phyloP scores from a whole-genome alignment of 116 monocot species.

The Posidonia oceanica region DNA sequence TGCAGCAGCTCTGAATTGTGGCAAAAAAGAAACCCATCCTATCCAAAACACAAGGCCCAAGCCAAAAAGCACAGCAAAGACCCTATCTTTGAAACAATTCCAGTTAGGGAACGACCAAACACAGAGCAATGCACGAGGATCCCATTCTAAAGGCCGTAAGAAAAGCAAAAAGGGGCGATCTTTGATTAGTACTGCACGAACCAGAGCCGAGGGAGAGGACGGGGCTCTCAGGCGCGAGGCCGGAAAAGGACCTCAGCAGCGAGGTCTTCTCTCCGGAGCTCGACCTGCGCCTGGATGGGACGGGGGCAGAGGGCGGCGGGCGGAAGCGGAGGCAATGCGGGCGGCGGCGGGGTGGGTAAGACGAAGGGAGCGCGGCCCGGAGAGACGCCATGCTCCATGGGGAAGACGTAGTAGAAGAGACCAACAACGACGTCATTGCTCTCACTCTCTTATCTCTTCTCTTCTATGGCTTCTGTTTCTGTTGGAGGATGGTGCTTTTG shows the following conservation, averaged over 20 bases:
- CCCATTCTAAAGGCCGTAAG: neutral
- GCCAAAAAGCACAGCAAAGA: too few relatives aligned
- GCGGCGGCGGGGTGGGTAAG: neutral
- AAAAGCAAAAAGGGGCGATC: neutral
- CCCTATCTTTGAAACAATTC: too few relatives aligned
- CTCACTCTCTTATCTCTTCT: neutral
- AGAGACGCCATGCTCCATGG: constrained; percentile 7
- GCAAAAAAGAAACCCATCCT: too few relatives aligned
- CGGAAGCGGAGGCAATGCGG: constrained; percentile 3
- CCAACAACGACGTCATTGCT: neutral
- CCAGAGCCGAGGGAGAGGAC: neutral
- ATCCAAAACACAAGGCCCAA: too few relatives aligned
- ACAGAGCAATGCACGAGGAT: neutral
- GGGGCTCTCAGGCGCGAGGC: constrained; percentile 1
- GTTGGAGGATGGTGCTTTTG: neutral
- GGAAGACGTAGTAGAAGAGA: constrained; percentile 2
- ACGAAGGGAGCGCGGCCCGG: neutral
- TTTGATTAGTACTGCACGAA: neutral
- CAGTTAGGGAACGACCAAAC: too few relatives aligned
- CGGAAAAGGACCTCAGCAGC: neutral
- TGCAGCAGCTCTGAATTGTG: too few relatives aligned
- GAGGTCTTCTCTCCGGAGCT: neutral
- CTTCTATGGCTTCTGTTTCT: neutral
- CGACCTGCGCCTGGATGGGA: neutral
- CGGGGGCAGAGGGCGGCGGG: neutral